Evolutionary conservation across 2,329 filamentous ascomycete species (phyloP).

Genomic region (Phaeosphaeriaceae sp.): DNA sequence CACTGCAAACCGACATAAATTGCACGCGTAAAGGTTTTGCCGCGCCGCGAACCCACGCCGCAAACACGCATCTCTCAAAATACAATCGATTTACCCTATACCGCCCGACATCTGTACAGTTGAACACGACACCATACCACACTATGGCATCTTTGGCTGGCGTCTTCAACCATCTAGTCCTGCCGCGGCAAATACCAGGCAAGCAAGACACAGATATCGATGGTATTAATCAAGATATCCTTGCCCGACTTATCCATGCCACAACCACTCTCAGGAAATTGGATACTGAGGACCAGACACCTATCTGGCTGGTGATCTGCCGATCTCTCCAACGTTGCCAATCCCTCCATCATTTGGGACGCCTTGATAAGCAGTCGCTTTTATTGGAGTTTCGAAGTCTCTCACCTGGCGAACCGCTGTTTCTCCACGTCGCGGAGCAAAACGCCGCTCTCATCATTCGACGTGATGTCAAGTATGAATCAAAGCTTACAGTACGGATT

Average conservation of each 20-base stretch:
- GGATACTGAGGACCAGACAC: background rate
- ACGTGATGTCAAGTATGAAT: constrained; percentile 38
- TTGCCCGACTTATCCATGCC: constrained; percentile 26
- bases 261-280: constrained; percentile 13
- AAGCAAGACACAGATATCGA: constrained; percentile 37
- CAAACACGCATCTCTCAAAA: too few relatives aligned
- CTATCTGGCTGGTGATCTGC: background rate
- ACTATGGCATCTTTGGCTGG: too few relatives aligned
- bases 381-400: constrained; percentile 25
- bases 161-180: constrained; percentile 39
- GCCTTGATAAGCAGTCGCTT: constrained; percentile 31
- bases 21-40: too few relatives aligned
- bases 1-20: too few relatives aligned
- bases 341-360: constrained; percentile 22
- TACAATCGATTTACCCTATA: too few relatives aligned
- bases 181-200: constrained; percentile 50
- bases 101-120: too few relatives aligned
- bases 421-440: constrained; percentile 56
- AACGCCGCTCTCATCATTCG: constrained; percentile 58
- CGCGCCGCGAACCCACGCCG: too few relatives aligned
- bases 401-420: constrained; percentile 36
- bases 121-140: too few relatives aligned
- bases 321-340: constrained; percentile 21
- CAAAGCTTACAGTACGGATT: constrained; percentile 3
- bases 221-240: constrained; percentile 40